phyloP scores from a whole-genome alignment of 495 filamentous ascomycete genomes.

The Hypoxylon intermedium region DNA sequence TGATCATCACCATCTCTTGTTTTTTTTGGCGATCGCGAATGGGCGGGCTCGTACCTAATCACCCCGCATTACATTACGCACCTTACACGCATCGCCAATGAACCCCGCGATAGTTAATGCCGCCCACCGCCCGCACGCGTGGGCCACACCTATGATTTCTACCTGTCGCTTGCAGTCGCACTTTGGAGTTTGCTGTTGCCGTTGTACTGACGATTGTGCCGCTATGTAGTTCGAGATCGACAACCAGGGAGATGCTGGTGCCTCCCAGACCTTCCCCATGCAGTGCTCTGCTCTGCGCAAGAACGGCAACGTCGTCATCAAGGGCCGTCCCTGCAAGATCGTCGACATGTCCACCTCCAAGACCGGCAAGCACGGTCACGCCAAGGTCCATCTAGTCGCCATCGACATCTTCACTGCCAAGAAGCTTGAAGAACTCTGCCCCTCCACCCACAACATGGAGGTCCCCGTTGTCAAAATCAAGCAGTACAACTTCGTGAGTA shows the following conservation, averaged over 20 bases:
- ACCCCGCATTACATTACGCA: slow-evolving; percentile 31
- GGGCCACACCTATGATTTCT: slow-evolving; percentile 12
- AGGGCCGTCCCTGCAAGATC: slow-evolving; percentile 98
- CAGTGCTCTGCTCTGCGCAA: slow-evolving; percentile 99
- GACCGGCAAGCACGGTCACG: slow-evolving; percentile 99
- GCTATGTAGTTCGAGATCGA: slow-evolving; percentile 83
- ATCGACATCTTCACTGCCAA: slow-evolving; percentile 99
- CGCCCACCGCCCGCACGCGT: slow-evolving; percentile 1
- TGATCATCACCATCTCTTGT: slow-evolving; percentile 2
- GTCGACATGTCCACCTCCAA: slow-evolving; percentile 99
- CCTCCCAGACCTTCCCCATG: slow-evolving; percentile 92
- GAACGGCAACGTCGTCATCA: slow-evolving; percentile 98
- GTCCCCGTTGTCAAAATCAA: slow-evolving; percentile 88
- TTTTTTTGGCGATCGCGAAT: slow-evolving; percentile 26
- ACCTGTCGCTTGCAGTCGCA: slow-evolving; percentile 12
- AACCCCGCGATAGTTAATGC: slow-evolving; percentile 27
- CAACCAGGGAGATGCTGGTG: slow-evolving; percentile 90
- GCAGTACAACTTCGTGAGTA: slow-evolving; percentile 92
- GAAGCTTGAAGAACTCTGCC: slow-evolving; percentile 99
- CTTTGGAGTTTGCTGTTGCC: not conserved
- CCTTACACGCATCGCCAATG: slow-evolving; percentile 33
- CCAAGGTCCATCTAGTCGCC: slow-evolving; percentile 97
- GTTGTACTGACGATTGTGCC: slow-evolving; percentile 34
- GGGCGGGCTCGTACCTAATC: slow-evolving; percentile 29
- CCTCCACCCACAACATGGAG: slow-evolving; percentile 99